Percentiles rank a stretch among this genome's conserved stretches.
These are phyloP conservation scores for Paracoccidioides lutzii DNA, from an alignment of 2,329 filamentous ascomycete species.

Conservation along the genomic window DNA sequence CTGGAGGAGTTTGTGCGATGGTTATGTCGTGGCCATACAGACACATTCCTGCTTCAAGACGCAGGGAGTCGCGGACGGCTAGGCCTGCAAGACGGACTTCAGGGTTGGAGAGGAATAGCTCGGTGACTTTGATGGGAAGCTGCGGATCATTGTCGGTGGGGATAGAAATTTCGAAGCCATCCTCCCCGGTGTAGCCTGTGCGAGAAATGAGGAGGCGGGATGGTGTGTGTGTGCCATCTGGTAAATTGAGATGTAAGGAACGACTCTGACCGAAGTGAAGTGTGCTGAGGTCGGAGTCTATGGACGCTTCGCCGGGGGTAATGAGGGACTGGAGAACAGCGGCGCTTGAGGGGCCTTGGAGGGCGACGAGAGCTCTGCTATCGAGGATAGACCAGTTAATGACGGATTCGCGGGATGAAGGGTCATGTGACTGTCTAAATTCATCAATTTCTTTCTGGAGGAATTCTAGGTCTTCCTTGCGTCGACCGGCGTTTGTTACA, in stretches of 20 bases:
- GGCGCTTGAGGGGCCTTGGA: constrained; percentile 72
- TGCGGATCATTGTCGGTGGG: constrained; percentile 46
- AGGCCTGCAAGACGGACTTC: constrained; percentile 74
- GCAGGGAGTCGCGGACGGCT: constrained; percentile 79
- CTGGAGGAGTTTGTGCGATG: constrained; percentile 58
- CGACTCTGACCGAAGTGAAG: constrained; percentile 73
- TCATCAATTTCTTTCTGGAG: constrained; percentile 54
- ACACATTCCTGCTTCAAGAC: constrained; percentile 95
- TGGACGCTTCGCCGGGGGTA: constrained; percentile 28
- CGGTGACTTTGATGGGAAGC: constrained; percentile 43
- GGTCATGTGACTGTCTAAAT: constrained; percentile 43
- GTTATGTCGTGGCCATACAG: constrained; percentile 98
- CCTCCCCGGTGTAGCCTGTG: constrained; percentile 93
- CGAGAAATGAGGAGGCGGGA: constrained; percentile 61
- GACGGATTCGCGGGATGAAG: constrained; percentile 31
- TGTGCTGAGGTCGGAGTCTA: constrained; percentile 44
- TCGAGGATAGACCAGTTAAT: constrained; percentile 59
- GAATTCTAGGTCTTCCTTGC: constrained; percentile 76
- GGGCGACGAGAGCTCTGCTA: constrained; percentile 65
- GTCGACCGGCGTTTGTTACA: constrained; percentile 87
- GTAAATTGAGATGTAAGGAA: constrained; percentile 51
- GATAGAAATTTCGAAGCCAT: constrained; percentile 94
- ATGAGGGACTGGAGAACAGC: constrained; percentile 56
- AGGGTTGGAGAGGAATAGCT: constrained; percentile 52
- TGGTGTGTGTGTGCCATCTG: constrained; percentile 38